Conservation (phyloP, 2,329 filamentous ascomycete genomes). For the Cercospora sesami region DNA sequence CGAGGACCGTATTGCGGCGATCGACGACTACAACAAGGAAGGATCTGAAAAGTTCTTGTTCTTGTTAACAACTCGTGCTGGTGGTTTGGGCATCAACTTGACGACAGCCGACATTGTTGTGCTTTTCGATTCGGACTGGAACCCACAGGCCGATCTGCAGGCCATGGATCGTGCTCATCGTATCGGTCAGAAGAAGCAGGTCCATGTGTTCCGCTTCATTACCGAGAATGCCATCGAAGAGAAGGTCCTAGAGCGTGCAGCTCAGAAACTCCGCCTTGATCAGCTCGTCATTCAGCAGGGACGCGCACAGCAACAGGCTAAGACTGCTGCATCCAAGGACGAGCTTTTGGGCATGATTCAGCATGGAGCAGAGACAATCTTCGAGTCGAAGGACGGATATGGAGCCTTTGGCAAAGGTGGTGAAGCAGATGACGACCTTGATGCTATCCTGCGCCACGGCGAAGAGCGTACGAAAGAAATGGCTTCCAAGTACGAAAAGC, state of each 20-base stretch:
- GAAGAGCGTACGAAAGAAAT: conserved; percentile 86
- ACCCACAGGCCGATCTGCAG: conserved; percentile 95
- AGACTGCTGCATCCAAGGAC: conserved; percentile 91
- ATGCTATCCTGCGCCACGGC: conserved; percentile 79
- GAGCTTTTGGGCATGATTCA: conserved; percentile 98
- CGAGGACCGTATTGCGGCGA: conserved; percentile 94
- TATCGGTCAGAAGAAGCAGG: conserved; percentile 98
- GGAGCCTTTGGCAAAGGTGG: conserved; percentile 61
- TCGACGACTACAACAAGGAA: conserved; percentile 97
- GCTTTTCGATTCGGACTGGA: conserved; percentile 98
- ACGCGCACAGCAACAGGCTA: conserved; percentile 83
- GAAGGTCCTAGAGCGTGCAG: conserved; percentile 93
- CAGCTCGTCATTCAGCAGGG: conserved; percentile 98
- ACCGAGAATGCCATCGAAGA: conserved; percentile 98
- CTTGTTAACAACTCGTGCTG: conserved; percentile 89
- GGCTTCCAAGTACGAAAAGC: conserved; percentile 91
- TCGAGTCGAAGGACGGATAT: conserved; percentile 69
- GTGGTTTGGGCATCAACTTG: conserved; percentile 94
- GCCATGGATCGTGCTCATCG: conserved; percentile 98
- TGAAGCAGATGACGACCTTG: conserved; percentile 85
- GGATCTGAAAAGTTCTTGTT: conserved; percentile 97
- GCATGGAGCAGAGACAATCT: conserved; percentile 94
- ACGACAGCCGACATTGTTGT: conserved; percentile 94
- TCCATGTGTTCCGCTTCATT: conserved; percentile 92
- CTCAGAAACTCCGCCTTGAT: conserved; percentile 93